Percentiles rank a stretch among this genome's conserved stretches.
phyloP scores from a whole-genome alignment of 352 stramenopile genomes.

The Phytophthora cryptogea region DNA sequence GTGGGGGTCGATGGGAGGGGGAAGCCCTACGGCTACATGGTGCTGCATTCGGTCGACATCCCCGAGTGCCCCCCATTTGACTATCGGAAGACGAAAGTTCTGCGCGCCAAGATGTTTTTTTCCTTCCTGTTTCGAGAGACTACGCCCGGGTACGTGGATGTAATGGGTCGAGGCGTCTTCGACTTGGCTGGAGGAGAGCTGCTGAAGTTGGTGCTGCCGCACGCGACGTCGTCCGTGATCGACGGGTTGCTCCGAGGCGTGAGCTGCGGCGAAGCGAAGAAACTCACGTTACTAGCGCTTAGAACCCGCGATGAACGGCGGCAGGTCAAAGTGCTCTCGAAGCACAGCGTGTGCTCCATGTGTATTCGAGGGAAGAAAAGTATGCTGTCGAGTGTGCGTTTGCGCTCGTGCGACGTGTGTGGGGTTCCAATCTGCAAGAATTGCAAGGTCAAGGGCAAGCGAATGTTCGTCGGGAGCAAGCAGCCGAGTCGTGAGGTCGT shows the following conservation, averaged over 20 bases:
- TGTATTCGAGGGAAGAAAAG: conserved; percentile 31
- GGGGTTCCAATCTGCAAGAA: conserved; percentile 42
- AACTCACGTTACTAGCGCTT: conserved; percentile 43
- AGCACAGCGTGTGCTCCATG: conserved; percentile 35
- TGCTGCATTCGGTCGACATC: conserved; percentile 46
- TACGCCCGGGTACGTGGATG: conserved; percentile 33
- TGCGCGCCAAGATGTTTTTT: conserved; percentile 44
- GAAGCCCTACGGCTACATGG: conserved; percentile 43
- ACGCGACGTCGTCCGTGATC: conserved; percentile 32
- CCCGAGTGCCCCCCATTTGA: conserved; percentile 43
- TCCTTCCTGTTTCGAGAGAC: conserved; percentile 43
- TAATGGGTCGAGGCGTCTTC: conserved; percentile 43
- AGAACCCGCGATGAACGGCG: conserved; percentile 12
- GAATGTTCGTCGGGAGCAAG: conserved; percentile 36
- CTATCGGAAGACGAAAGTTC: conserved; percentile 26
- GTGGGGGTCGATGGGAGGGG: conserved; percentile 36
- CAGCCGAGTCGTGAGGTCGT: conserved; percentile 22
- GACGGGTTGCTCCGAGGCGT: conserved; percentile 31
- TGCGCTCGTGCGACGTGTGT: conserved; percentile 48
- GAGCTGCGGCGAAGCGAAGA: conserved; percentile 46
- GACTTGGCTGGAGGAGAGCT: conserved; percentile 41
- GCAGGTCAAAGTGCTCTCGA: conserved; percentile 17
- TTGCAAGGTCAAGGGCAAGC: conserved; percentile 53
- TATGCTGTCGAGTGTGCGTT: conserved; percentile 21
- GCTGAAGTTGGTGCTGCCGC: conserved; percentile 29